phyloP scores from a whole-genome alignment of 306 rosid species.

The Geum urbanum region DNA sequence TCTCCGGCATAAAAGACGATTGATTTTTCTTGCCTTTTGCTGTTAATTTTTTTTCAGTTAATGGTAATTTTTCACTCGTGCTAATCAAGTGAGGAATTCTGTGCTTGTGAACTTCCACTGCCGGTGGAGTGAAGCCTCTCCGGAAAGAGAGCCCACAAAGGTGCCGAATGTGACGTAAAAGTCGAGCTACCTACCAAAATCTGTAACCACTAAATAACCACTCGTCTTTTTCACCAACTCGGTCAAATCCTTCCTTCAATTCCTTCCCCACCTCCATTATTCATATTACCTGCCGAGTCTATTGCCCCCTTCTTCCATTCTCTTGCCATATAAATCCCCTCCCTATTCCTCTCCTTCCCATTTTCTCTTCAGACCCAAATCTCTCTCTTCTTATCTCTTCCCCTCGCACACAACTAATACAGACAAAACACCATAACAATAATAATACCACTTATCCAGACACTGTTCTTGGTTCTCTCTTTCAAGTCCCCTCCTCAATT shows the following conservation, averaged over 20 bases:
- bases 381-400: background rate
- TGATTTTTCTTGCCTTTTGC: no score
- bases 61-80: no score
- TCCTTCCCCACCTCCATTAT: background rate
- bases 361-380: slow-evolving; percentile 4
- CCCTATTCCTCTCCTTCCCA: background rate
- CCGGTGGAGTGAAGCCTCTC: no score
- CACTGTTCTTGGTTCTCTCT: background rate
- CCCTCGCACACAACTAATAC: slow-evolving; percentile 5
- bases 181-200: slow-evolving; percentile 46
- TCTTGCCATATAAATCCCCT: slow-evolving; percentile 8
- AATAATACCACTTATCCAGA: slow-evolving; percentile 14
- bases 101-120: no score
- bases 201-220: slow-evolving; percentile 44
- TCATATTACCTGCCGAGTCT: slow-evolving; percentile 6
- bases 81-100: no score
- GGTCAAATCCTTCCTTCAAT: slow-evolving; percentile 36
- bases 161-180: slow-evolving; percentile 38
- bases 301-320: background rate
- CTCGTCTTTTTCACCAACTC: slow-evolving; percentile 46
- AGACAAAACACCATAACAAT: slow-evolving; percentile 6
- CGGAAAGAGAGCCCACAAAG: slow-evolving; percentile 15
- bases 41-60: no score
- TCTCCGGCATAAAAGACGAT: no score
- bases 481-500: background rate